Evolutionary conservation across 1,284 basidiomycete genomes (phyloP), one percentile per base, ranked within the genome.

Genomic region (Caloboletus firmus): DNA sequence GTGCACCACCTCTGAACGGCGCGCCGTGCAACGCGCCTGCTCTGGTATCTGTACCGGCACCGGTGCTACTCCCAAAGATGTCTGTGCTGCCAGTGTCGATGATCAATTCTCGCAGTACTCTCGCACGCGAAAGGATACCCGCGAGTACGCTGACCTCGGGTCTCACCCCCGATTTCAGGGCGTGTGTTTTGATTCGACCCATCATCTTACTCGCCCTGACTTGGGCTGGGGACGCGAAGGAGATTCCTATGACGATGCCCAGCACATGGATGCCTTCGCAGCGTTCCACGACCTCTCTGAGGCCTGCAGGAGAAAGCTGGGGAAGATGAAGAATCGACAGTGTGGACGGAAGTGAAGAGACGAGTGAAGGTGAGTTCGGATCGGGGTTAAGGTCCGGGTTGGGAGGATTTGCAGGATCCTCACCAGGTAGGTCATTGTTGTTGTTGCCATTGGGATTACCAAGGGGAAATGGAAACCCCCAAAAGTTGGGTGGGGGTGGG

Each of bases 261-360:
- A 64, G 48, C 5, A 58, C 24, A 12, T 50, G 50, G 11, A 64
- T 42, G 12, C 31, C 39, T 34, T 65, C 45, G 26, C 63, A 64
- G 20, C 46, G 63, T 15, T 63, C 64, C 1, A 64, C 22, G 10
- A 64, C 31, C n/a, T 68, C 66, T 36, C 28, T 46, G 52, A 64
- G 66, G 12, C 45, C 62, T 11, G 56, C 18, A 4, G 64, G 64
- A 35, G 63, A 58, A 26, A 68, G 41, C 31, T 60, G 54, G 30
- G 66, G 66, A 24, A 64, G 56, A 49, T 64, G 64, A 13, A 68
- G 59, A 5, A 39, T 39, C 10, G 60, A 51, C 18, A 64, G 66
- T 0, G 63, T 58, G 31, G 48, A 39, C 1, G 63, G 62, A 5
- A 64, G 18, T 4, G 66, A 52, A 28, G 52, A 28, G 15, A 61